Percentiles rank a stretch among this genome's conserved stretches.
Conservation (phyloP, 2,329 filamentous ascomycete species). For the Fusarium neocosmosporiellum region DNA sequence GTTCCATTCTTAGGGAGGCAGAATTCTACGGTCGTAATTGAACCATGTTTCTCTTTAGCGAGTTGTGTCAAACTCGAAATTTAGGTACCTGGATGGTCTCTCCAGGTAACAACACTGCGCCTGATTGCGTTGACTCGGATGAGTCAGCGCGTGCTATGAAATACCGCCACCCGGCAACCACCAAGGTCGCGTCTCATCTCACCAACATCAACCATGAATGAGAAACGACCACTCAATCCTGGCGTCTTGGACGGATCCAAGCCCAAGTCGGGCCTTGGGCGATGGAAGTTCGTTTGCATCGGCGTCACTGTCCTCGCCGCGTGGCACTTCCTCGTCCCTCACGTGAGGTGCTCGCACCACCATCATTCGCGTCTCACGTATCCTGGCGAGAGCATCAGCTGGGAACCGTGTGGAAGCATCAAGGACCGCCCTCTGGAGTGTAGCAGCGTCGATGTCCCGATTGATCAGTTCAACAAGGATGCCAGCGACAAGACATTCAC, state of each 20-base stretch:
- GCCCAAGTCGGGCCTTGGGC: background rate
- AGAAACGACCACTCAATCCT: slow-evolving; percentile 8
- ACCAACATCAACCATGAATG: slow-evolving; percentile 11
- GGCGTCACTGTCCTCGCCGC: slow-evolving; percentile 13
- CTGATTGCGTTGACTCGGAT: background rate
- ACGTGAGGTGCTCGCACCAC: slow-evolving; percentile 14
- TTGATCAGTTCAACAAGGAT: slow-evolving; percentile 57
- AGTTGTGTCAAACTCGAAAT: background rate
- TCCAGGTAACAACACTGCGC: background rate
- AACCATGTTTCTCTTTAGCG: background rate
- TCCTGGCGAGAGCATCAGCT: slow-evolving; percentile 39
- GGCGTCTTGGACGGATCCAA: background rate
- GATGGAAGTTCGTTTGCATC: slow-evolving; percentile 27
- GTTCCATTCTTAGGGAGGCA: background rate
- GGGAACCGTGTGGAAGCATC: slow-evolving; percentile 53
- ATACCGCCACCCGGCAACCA: background rate
- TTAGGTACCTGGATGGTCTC: background rate
- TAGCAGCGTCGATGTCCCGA: slow-evolving; percentile 56
- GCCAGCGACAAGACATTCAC: slow-evolving; percentile 53
- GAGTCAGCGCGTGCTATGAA: background rate
- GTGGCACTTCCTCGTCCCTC: slow-evolving; percentile 18
- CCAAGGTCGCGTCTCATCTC: background rate
- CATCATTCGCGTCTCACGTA: slow-evolving; percentile 11
- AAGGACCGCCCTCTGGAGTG: slow-evolving; percentile 55
- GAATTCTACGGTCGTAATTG: background rate